Evolutionary conservation across 179 eudicot genomes (phyloP).

Genomic region (Spergularia azorica): DNA sequence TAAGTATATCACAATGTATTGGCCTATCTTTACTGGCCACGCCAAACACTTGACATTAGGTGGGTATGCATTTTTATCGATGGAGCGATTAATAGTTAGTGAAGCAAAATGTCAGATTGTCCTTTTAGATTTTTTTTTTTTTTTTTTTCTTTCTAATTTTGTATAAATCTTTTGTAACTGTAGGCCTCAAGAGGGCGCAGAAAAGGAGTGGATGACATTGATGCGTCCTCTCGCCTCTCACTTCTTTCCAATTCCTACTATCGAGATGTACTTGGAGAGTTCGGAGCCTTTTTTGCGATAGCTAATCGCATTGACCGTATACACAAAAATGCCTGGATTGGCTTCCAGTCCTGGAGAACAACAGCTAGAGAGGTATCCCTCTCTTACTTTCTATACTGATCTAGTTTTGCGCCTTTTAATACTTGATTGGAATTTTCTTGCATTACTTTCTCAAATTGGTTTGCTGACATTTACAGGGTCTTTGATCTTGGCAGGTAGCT

Average conservation of each 20-base stretch:
- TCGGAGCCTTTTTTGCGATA: slow-evolving; percentile 83
- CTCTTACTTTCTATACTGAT: neutral
- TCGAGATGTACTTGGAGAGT: slow-evolving; percentile 73
- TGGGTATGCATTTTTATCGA: no score
- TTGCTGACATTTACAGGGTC: neutral
- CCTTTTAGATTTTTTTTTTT: neutral
- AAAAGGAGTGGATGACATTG: slow-evolving; percentile 74
- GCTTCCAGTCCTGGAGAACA: slow-evolving; percentile 93
- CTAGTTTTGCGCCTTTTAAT: neutral
- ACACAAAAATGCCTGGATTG: slow-evolving; percentile 96
- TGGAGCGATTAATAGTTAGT: neutral
- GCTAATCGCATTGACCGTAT: slow-evolving; percentile 79
- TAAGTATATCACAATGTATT: neutral
- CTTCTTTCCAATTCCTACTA: slow-evolving; percentile 68
- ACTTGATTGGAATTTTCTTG: no score
- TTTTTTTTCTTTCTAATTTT: neutral
- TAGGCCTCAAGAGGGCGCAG: slow-evolving; percentile 79
- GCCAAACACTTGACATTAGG: no score
- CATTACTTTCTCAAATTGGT: no score
- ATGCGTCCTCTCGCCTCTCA: slow-evolving; percentile 85
- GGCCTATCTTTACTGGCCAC: neutral
- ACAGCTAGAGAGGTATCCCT: slow-evolving; percentile 64
- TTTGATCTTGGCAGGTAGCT: slow-evolving; percentile 50
- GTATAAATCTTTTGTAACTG: slow-evolving; percentile 22
- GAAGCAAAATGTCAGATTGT: neutral